Base-by-base conservation (phyloP, 1,139 yeast genomes). In the Pichia inconspicua region DNA sequence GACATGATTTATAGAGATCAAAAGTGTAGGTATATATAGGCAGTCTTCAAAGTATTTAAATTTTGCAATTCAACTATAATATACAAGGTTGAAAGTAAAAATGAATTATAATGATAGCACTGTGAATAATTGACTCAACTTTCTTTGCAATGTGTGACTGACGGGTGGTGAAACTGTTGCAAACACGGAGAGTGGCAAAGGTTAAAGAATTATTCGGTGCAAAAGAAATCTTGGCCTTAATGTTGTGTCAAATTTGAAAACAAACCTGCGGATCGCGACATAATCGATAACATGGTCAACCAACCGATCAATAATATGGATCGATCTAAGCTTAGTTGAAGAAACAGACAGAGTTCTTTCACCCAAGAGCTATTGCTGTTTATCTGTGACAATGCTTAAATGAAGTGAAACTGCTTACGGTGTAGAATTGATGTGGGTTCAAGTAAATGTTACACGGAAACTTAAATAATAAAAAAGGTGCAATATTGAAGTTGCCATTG, bases 1-100 rank as follows among this genome's bases (percentile, higher is more conserved):
- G 76, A 69, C 63, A 34, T 34, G 19, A 15, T 15, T 30, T 5
- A 3, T 5, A 12, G 14, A 30, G 34, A 30, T 30, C 34, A 30
- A 7, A 30, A 30, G n/a, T 10, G n/a, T 30, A 14, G 34, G 11
- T 15, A 34, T 22, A 22, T 22, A 5, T 22, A 22, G 5, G 37
- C 37, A 15, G 37, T 15, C 8, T 15, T 34, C 22, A 34, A 34
- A 15, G 19, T 34, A 34, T 30, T 14, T 14, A 2, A 30, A 5
- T 4, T 4, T 27, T 27, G 34, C 12, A 30, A 12, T 30, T 30
- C 34, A 30, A 30, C 12, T 10, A 12, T 30, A 30, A 30, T 11
- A 30, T 30, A 2, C 22, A 34, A 34, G 37, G 15, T 8, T 34
- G 22, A 15, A 15, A 8, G 22, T 34, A 22, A 15, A 12, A 8